Conservation (phyloP, 1,284 basidiomycete species). For the Irpex rosettiformis region DNA sequence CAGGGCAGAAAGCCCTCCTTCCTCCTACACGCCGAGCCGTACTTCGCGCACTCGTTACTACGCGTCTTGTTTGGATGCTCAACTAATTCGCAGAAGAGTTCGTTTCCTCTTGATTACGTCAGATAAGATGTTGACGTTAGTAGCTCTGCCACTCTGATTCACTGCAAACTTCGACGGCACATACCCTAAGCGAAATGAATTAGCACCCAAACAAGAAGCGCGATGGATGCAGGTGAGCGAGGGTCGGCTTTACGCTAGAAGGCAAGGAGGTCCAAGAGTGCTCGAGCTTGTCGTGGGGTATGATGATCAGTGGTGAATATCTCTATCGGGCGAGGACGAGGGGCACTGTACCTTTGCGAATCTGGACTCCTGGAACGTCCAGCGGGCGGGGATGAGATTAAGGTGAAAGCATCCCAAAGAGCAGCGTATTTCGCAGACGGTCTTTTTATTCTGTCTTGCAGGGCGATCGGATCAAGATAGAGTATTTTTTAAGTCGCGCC, state of each 20-base stretch:
- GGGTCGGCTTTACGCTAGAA: slow-evolving; percentile 64
- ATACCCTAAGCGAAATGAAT: slow-evolving; percentile 51
- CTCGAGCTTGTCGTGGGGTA: neutral
- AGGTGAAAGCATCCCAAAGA: slow-evolving; percentile 2
- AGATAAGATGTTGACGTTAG: slow-evolving; percentile 2
- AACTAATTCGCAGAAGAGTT: slow-evolving; percentile 48
- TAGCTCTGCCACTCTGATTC: neutral
- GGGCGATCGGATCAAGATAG: slow-evolving; percentile 18
- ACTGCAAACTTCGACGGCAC: slow-evolving; percentile 8
- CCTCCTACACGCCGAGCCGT: slow-evolving; percentile 62
- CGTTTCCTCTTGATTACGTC: slow-evolving; percentile 23
- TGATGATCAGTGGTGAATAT: neutral
- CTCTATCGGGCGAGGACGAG: neutral
- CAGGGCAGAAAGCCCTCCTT: slow-evolving; percentile 20
- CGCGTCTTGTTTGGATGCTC: slow-evolving; percentile 63
- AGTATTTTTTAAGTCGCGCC: neutral
- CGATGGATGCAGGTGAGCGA: slow-evolving; percentile 65
- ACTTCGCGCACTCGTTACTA: slow-evolving; percentile 67
- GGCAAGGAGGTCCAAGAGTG: slow-evolving; percentile 28
- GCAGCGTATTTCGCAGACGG: neutral
- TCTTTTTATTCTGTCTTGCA: slow-evolving; percentile 10
- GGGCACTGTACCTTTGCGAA: neutral
- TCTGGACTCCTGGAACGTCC: neutral
- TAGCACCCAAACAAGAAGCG: slow-evolving; percentile 69
- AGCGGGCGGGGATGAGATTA: neutral